Base-by-base conservation (phyloP, 371 early-diverging fungal species). In the Rhizopus delemar region DNA sequence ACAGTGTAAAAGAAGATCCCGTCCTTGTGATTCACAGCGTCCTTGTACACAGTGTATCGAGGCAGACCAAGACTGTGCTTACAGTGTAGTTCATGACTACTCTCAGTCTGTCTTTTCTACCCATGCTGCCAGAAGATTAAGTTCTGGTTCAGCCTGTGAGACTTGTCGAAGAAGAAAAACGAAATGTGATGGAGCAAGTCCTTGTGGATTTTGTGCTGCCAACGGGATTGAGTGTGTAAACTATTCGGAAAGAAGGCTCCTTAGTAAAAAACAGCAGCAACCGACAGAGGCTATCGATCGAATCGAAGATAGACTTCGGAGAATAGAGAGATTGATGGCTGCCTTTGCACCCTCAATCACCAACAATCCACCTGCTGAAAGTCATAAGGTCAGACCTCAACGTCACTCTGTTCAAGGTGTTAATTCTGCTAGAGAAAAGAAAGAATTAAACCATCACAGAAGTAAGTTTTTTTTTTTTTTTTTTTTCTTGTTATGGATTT, bases 321-420 rank as follows among this genome's bases (percentile, higher is more conserved):
- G 77, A n/a, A 80, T 80, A 13, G 81, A 80, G 51, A 68, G 65
- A 53, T 58, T 80, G 8, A 77, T 80, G 77, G 69, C 77, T 22
- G 81, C 78, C 4, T 77, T 80, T 56, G 67, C 73, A 8, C 80
- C 80, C 8, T 66, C 67, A 33, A 66, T 22, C 69, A 16, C 62
- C 70, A 11, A 66, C 69, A 56, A 22, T 22, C 54, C 56, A 35
- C 54, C 62, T 11, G 15, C 41, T 12, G 53, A 50, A 15, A 43
- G 57, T 53, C 63, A 63, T 41, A 57, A 53, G 58, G 60, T 66
- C 48, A 65, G 80, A 39, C 74, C 58, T 9, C 70, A 71, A 48
- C 76, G 80, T 41, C 77, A 79, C 56, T 79, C 80, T 0, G 77
- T 79, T 3, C 80, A 79, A 53, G 80, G 80, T 31, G 76, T 76